These are phyloP conservation scores for Xylariaceae sp. DNA, from an alignment of 2,329 filamentous ascomycete genomes.

Conservation along the genomic window DNA sequence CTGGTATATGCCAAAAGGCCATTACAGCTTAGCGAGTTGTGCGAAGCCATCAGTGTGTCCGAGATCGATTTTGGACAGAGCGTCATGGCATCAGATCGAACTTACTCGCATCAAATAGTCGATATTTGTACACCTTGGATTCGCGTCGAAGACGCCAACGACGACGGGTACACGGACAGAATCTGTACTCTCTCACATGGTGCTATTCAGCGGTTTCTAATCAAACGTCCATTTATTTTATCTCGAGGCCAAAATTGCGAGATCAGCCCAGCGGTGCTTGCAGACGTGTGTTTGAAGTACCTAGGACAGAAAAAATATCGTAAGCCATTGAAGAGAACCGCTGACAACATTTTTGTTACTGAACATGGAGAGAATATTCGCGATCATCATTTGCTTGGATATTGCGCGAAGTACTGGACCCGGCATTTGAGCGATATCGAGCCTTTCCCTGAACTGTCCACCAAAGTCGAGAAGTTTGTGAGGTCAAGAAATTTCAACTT, in stretches of 20 bases:
- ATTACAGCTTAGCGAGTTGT: no score
- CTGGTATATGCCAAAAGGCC: no score
- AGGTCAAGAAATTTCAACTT: not conserved
- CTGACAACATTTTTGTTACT: not conserved
- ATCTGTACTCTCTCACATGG: not conserved
- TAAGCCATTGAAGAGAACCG: not conserved
- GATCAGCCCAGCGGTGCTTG: not conserved
- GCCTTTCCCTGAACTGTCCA: not conserved
- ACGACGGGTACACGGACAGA: not conserved
- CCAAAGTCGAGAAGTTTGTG: not conserved
- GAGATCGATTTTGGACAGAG: no score
- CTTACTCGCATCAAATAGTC: not conserved
- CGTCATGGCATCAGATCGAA: no score
- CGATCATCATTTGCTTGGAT: not conserved
- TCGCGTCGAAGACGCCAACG: not conserved
- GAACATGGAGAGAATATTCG: not conserved
- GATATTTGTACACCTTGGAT: not conserved
- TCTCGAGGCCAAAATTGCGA: not conserved
- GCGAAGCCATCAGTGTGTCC: no score
- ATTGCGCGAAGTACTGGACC: not conserved
- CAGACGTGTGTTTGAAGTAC: not conserved
- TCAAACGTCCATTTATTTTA: not conserved
- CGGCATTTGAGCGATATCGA: not conserved
- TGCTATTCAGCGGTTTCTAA: not conserved
- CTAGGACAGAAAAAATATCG: not conserved